A percentile compares a stretch with the other conserved stretches of the same genome.
Evolutionary conservation across 2,329 filamentous ascomycete genomes (phyloP).

Genomic region (Curvularia lunata): DNA sequence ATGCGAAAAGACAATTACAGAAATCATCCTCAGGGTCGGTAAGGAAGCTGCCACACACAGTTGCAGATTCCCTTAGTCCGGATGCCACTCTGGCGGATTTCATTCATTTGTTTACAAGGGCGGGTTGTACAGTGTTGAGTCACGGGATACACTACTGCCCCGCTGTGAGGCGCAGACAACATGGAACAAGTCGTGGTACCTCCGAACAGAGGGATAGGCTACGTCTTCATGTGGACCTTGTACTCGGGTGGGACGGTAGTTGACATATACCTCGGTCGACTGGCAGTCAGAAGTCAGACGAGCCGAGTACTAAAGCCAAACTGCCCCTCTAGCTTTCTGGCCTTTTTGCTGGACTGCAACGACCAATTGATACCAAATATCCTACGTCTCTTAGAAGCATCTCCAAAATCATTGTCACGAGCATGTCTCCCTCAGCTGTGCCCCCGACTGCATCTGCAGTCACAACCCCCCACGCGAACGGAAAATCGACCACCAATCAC

Average conservation of each 20-base stretch:
- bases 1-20: too few species aligned
- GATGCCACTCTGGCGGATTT: not conserved
- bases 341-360: not conserved
- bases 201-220: slow-evolving; percentile 11
- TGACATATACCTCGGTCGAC: not conserved
- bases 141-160: not conserved
- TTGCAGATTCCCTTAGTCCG: not conserved
- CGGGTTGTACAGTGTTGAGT: not conserved
- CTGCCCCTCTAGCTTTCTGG: not conserved
- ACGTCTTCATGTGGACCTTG: slow-evolving; percentile 17
- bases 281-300: not conserved
- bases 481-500: slow-evolving; percentile 29
- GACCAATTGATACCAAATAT: not conserved
- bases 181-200: slow-evolving; percentile 23
- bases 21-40: not conserved
- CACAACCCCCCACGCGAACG: slow-evolving; percentile 26
- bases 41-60: not conserved
- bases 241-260: slow-evolving; percentile 9
- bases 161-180: slow-evolving; percentile 14
- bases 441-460: slow-evolving; percentile 23
- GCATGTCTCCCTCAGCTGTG: slow-evolving; percentile 42
- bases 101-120: not conserved
- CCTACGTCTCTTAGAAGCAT: not conserved
- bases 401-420: not conserved
- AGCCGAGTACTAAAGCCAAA: slow-evolving; percentile 22